Percentiles rank a stretch among this genome's conserved stretches.
These are phyloP conservation scores for Pichiaceae sp. DNA, from an alignment of 1,139 yeast species.

Conservation along the genomic window DNA sequence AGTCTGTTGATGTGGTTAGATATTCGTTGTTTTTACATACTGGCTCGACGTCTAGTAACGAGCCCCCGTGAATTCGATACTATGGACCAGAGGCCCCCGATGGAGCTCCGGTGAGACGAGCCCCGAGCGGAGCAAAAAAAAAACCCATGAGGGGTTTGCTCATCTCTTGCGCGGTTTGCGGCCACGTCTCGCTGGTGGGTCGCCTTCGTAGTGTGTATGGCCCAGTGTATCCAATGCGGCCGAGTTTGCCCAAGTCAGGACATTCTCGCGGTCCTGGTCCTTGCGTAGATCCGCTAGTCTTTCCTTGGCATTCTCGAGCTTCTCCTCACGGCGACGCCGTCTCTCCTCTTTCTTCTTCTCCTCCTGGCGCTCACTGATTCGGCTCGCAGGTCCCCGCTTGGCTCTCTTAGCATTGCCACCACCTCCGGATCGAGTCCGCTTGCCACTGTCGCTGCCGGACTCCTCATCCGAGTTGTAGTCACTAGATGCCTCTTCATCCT, in stretches of 20 bases:
- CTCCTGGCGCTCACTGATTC: slow-evolving; percentile 25
- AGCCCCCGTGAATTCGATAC: no score
- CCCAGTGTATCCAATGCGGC: slow-evolving; percentile 45
- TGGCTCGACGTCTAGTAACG: no score
- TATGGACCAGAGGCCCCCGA: no score
- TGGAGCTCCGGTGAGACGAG: no score
- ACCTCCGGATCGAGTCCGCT: slow-evolving; percentile 18
- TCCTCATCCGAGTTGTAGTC: slow-evolving; percentile 3
- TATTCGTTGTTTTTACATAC: no score
- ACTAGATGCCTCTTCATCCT: slow-evolving; percentile 2
- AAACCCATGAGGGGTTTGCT: no score
- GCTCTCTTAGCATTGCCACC: slow-evolving; percentile 19
- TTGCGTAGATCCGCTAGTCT: slow-evolving; percentile 27
- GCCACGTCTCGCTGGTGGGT: slow-evolving; percentile 10
- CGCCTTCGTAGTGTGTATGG: slow-evolving; percentile 50
- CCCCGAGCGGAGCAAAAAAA: no score
- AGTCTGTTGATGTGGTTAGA: no score
- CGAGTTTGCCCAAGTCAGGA: slow-evolving; percentile 56
- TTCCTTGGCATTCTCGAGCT: slow-evolving; percentile 25
- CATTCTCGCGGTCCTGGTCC: slow-evolving; percentile 36
- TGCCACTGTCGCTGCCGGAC: slow-evolving; percentile 16
- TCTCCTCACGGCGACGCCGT: slow-evolving; percentile 21
- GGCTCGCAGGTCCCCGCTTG: slow-evolving; percentile 21
- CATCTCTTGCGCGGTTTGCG: slow-evolving; percentile 3
- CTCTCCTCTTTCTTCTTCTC: slow-evolving; percentile 14